phyloP scores from a whole-genome alignment of 768 basidiomycete genomes.

The Infundibulicybe gibba region DNA sequence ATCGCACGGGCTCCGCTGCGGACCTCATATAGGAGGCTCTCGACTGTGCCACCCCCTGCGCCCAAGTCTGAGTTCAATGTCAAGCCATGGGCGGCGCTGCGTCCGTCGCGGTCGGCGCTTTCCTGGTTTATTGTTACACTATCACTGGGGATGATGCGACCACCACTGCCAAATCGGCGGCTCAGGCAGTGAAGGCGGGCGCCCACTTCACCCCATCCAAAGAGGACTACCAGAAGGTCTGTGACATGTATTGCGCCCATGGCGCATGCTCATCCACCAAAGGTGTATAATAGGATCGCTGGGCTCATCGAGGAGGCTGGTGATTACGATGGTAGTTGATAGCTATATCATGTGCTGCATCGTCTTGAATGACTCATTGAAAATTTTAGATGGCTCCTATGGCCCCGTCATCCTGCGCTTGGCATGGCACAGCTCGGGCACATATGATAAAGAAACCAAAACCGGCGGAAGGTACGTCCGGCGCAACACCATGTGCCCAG shows the following conservation, averaged over 20 bases:
- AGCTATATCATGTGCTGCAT: slow-evolving; percentile 10
- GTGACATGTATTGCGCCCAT: slow-evolving; percentile 3
- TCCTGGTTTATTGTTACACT: slow-evolving; percentile 60
- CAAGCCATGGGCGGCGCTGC: slow-evolving; percentile 57
- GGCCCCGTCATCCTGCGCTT: slow-evolving; percentile 86
- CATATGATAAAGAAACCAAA: slow-evolving; percentile 76
- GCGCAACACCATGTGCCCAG: slow-evolving; percentile 2
- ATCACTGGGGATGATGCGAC: slow-evolving; percentile 47
- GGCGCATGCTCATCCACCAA: slow-evolving; percentile 3
- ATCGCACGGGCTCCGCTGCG: slow-evolving; percentile 28
- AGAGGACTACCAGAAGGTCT: slow-evolving; percentile 87
- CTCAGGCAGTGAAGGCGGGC: slow-evolving; percentile 59
- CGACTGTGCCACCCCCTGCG: slow-evolving; percentile 47
- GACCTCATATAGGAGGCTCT: slow-evolving; percentile 52
- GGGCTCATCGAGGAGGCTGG: slow-evolving; percentile 71
- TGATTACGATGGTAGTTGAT: slow-evolving; percentile 77
- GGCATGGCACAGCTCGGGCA: slow-evolving; percentile 94
- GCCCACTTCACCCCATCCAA: slow-evolving; percentile 72
- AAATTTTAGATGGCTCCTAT: slow-evolving; percentile 72
- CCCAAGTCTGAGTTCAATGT: slow-evolving; percentile 55
- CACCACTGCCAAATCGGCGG: slow-evolving; percentile 56
- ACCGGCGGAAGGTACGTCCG: slow-evolving; percentile 75
- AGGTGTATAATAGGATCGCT: slow-evolving; percentile 92
- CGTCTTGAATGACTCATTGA: slow-evolving; percentile 3
- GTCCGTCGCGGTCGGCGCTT: slow-evolving; percentile 53